Percentiles rank a stretch among this genome's conserved stretches.
These are phyloP conservation scores for Secale cereale DNA, from an alignment of 176 grass and related monocot genomes.

Conservation along the genomic window DNA sequence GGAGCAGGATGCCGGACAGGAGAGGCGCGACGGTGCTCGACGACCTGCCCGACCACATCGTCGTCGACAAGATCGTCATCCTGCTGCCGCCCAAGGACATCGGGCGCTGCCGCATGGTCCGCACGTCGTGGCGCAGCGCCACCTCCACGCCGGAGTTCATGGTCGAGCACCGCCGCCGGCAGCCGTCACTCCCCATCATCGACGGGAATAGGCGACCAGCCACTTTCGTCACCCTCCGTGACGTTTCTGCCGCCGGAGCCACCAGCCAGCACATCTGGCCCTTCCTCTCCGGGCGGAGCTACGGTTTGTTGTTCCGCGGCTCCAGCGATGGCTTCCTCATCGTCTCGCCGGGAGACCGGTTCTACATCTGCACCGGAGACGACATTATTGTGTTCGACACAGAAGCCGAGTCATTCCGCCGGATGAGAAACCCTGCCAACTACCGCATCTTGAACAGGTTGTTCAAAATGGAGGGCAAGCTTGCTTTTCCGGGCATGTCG, in stretches of 20 bases:
- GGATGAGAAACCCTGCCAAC: not conserved
- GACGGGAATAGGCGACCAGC: not conserved
- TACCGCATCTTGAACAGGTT: not conserved
- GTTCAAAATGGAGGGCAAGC: not conserved
- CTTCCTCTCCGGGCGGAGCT: no score
- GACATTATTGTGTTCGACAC: not conserved
- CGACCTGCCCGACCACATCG: not conserved
- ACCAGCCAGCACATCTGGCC: not conserved
- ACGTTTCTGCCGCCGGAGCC: not conserved
- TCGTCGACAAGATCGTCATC: not conserved
- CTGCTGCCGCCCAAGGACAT: not conserved
- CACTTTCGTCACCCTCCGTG: not conserved
- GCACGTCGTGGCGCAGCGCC: not conserved
- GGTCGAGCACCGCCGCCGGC: not conserved
- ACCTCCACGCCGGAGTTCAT: not conserved
- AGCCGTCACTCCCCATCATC: not conserved
- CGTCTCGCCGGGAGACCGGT: not conserved
- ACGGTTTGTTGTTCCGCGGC: no score
- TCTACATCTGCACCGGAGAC: not conserved
- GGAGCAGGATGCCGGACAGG: not conserved
- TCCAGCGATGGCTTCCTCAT: not conserved
- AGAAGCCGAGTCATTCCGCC: not conserved
- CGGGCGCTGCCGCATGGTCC: not conserved
- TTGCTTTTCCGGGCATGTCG: not conserved
- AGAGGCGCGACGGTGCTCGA: not conserved